A percentile compares a stretch with the other conserved stretches of the same genome.
phyloP scores from a whole-genome alignment of 805 yeast species.

The Blastobotrys robertii region DNA sequence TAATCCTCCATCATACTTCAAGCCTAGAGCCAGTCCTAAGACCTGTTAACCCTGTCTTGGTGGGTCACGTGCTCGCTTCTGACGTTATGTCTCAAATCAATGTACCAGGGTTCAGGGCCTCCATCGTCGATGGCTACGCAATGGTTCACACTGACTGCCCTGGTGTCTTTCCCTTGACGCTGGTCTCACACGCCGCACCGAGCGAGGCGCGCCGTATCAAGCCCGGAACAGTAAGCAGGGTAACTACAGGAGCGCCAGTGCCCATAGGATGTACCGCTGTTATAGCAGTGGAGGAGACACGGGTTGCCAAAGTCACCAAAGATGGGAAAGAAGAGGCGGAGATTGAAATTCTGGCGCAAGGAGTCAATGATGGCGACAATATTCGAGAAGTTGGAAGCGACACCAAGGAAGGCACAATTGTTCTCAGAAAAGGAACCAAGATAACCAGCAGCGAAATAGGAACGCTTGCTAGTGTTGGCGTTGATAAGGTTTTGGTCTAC shows the following conservation, averaged over 20 bases:
- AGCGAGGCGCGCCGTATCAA: constrained; percentile 9
- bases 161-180: constrained; percentile 33
- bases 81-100: constrained; percentile 31
- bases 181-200: constrained; percentile 33
- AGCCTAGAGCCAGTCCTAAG: constrained; percentile 19
- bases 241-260: constrained; percentile 50
- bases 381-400: constrained; percentile 42
- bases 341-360: constrained; percentile 33
- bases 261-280: constrained; percentile 47
- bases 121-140: constrained; percentile 50
- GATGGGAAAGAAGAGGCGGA: constrained; percentile 36
- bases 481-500: constrained; percentile 30
- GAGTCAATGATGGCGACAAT: constrained; percentile 35
- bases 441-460: constrained; percentile 39
- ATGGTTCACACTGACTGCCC: constrained; percentile 38
- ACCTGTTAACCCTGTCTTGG: constrained; percentile 24
- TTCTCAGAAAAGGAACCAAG: constrained; percentile 29
- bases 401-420: constrained; percentile 30
- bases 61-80: constrained; percentile 35
- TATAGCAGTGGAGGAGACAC: constrained; percentile 45
- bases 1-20: constrained; percentile 30
- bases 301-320: constrained; percentile 26
- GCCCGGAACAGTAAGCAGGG: constrained; percentile 34
- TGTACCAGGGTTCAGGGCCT: constrained; percentile 44
- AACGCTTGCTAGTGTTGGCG: constrained; percentile 38